Percentiles rank a stretch among this genome's conserved stretches.
Conservation (phyloP, 768 basidiomycete species). For the Tricholoma matsutake region DNA sequence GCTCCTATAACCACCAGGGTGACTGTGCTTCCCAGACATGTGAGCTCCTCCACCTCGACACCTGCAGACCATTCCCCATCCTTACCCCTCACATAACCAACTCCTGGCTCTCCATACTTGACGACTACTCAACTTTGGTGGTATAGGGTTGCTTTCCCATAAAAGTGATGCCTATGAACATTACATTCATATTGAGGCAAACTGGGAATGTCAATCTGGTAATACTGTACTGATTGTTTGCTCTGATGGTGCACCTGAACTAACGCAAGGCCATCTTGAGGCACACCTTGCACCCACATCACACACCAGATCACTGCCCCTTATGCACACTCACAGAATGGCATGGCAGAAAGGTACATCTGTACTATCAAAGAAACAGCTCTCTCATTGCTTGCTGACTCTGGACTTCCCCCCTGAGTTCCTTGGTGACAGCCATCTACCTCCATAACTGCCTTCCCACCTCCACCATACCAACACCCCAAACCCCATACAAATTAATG, state of each 20-base stretch:
- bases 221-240: conserved; percentile 8
- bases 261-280: conserved; percentile 5
- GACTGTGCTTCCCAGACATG: conserved; percentile 1
- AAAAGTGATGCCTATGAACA: conserved; percentile 7
- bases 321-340: conserved; percentile 32
- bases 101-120: conserved; percentile 11
- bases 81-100: conserved; percentile 10
- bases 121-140: conserved; percentile 17
- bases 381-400: conserved; percentile 20
- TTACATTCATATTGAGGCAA: background rate
- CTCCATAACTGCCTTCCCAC: conserved; percentile 23
- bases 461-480: conserved; percentile 16
- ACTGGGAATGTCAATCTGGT: conserved; percentile 5
- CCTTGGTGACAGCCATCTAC: conserved; percentile 20
- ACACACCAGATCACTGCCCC: conserved; percentile 19
- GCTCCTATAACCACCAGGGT: background rate
- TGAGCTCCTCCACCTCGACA: conserved; percentile 25
- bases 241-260: conserved; percentile 18
- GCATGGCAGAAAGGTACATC: conserved; percentile 27
- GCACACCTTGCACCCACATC: conserved; percentile 13
- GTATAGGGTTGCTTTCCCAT: background rate
- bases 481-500: conserved; percentile 19
- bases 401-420: conserved; percentile 20
- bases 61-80: conserved; percentile 21
- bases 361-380: conserved; percentile 22